Conservation (phyloP, 2,329 filamentous ascomycete species). For the Didymella pinodella region DNA sequence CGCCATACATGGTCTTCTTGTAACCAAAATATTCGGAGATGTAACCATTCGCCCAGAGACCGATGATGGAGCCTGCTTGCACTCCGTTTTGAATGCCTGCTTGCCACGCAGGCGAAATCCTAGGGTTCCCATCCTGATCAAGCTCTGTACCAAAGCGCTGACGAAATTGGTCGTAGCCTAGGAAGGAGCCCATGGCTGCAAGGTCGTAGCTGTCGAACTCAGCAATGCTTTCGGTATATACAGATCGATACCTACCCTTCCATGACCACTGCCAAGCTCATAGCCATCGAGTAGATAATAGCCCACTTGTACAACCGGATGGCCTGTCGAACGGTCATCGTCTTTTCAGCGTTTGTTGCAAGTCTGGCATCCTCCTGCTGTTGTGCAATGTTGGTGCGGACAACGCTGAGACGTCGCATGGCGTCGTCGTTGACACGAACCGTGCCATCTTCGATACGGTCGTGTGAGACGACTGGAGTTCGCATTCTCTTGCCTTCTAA, state of each 20-base stretch:
- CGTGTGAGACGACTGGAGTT: slow-evolving; percentile 15
- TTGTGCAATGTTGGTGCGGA: slow-evolving; percentile 13
- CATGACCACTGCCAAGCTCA: slow-evolving; percentile 87
- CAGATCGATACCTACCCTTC: slow-evolving; percentile 68
- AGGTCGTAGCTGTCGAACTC: slow-evolving; percentile 62
- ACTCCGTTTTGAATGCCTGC: slow-evolving; percentile 26
- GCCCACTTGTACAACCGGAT: slow-evolving; percentile 76
- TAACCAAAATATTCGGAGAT: slow-evolving; percentile 24
- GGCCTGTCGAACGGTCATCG: slow-evolving; percentile 24
- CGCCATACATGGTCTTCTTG: slow-evolving; percentile 26
- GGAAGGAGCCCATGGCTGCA: slow-evolving; percentile 79
- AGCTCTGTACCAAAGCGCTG: slow-evolving; percentile 47
- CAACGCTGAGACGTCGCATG: slow-evolving; percentile 19
- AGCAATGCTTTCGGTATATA: background rate
- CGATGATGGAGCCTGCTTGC: slow-evolving; percentile 23
- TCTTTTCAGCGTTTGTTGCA: slow-evolving; percentile 19
- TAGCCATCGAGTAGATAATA: slow-evolving; percentile 77
- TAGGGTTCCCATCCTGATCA: slow-evolving; percentile 18
- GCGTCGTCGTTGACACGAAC: slow-evolving; percentile 20
- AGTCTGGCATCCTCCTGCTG: slow-evolving; percentile 22
- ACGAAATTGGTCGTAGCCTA: slow-evolving; percentile 54
- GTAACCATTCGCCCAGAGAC: slow-evolving; percentile 38
- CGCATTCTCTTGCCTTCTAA: slow-evolving; percentile 6
- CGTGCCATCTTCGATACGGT: slow-evolving; percentile 13
- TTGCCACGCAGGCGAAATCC: slow-evolving; percentile 27